Percentiles rank a stretch among this genome's conserved stretches.
These are phyloP conservation scores for Mortierella sp. DNA, from an alignment of 371 early-diverging fungal species.

Conservation along the genomic window DNA sequence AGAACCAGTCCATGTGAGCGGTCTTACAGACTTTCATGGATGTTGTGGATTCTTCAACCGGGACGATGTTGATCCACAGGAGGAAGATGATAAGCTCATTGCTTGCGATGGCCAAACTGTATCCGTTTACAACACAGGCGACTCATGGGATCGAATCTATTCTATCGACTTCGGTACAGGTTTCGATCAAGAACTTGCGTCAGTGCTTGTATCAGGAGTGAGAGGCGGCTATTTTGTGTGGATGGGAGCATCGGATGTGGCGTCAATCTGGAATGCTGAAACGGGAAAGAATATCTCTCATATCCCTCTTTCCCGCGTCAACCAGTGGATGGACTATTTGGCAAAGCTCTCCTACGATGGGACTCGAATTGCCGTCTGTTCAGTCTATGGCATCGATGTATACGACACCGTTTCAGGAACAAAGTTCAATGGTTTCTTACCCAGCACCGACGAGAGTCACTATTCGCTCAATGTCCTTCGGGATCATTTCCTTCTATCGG, in stretches of 20 bases:
- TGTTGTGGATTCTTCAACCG: conserved; percentile 13
- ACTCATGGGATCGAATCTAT: conserved; percentile 6
- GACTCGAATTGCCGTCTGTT: conserved; percentile 4
- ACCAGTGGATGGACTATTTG: background rate
- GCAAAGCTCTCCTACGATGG: conserved; percentile 7
- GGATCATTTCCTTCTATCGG: conserved; percentile 3
- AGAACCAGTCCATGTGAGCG: background rate
- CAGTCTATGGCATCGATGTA: background rate
- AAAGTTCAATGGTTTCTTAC: background rate
- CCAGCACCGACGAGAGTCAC: background rate
- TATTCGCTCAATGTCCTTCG: background rate
- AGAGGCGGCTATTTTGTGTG: conserved; percentile 13
- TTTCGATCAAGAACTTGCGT: background rate
- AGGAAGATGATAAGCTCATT: conserved; percentile 17
- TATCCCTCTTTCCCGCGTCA: background rate
- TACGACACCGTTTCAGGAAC: conserved; percentile 17
- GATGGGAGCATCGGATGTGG: conserved; percentile 7
- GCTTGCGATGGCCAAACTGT: background rate
- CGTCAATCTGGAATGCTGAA: conserved; percentile 19
- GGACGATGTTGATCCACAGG: background rate
- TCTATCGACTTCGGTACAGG: background rate
- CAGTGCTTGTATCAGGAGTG: background rate
- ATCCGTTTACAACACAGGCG: conserved; percentile 2
- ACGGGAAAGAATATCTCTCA: conserved; percentile 16
- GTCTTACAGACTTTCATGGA: conserved; percentile 12